phyloP scores from a whole-genome alignment of 176 grass and related monocot genomes.

The Zoysia japonica region DNA sequence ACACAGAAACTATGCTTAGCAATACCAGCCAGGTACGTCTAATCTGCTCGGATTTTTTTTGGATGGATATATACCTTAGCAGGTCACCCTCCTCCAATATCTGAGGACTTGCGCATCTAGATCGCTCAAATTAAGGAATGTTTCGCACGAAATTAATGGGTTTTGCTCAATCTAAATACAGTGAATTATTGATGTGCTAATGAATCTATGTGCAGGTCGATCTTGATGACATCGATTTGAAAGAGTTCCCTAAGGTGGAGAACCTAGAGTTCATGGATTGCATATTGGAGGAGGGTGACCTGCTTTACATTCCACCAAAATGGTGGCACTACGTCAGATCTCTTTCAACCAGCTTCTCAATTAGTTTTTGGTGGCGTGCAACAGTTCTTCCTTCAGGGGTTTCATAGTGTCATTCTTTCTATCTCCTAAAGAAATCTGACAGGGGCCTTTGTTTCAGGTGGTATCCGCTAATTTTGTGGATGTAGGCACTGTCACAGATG shows the following conservation, averaged over 20 bases:
- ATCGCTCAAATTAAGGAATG: background rate
- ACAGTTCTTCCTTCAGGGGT: constrained; percentile 15
- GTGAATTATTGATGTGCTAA: constrained; percentile 18
- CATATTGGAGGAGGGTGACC: constrained; percentile 83
- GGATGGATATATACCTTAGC: background rate
- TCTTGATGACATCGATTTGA: constrained; percentile 66
- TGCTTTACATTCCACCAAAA: constrained; percentile 96
- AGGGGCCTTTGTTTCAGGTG: background rate
- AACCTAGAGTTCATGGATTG: constrained; percentile 80
- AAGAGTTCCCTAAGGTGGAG: constrained; percentile 61
- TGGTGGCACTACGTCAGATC: constrained; percentile 96
- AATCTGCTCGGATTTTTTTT: constrained; percentile 23
- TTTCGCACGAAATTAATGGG: background rate
- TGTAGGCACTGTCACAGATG: constrained; percentile 6
- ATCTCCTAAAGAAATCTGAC: constrained; percentile 33
- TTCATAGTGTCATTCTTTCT: constrained; percentile 15
- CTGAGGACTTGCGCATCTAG: background rate
- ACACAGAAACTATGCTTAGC: constrained; percentile 76
- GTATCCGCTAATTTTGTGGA: constrained; percentile 21
- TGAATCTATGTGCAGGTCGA: constrained; percentile 63
- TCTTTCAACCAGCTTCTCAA: constrained; percentile 82
- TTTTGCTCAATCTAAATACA: constrained; percentile 8
- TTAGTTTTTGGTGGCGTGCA: constrained; percentile 92
- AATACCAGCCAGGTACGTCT: constrained; percentile 78
- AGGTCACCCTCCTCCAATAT: background rate